A percentile compares a stretch with the other conserved stretches of the same genome.
These are phyloP conservation scores for Batkoa obscura DNA, from an alignment of 371 early-diverging fungal genomes.

Conservation along the genomic window DNA sequence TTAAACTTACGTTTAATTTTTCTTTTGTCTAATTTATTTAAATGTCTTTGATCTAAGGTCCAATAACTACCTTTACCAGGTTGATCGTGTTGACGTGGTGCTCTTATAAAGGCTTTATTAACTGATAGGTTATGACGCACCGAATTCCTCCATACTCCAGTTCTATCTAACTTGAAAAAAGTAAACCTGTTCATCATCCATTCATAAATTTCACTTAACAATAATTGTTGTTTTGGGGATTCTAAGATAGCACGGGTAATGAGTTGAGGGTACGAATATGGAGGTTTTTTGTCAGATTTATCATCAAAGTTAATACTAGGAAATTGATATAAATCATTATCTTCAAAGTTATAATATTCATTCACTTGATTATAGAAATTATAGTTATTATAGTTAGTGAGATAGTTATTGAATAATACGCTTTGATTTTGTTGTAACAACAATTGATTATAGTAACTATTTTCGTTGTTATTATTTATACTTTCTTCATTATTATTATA, in stretches of 20 bases:
- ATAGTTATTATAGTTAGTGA: no score
- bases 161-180: conserved; percentile 42
- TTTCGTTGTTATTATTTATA: no score
- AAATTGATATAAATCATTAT: no score
- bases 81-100: conserved; percentile 72
- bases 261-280: conserved; percentile 79
- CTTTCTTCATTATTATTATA: no score
- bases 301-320: not conserved
- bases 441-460: no score
- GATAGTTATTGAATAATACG: no score
- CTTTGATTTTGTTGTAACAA: no score
- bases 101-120: conserved; percentile 81
- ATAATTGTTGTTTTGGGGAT: conserved; percentile 50
- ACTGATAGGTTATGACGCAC: conserved; percentile 96
- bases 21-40: not conserved
- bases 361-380: no score
- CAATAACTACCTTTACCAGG: conserved; percentile 96
- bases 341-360: no score
- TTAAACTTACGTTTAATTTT: no score
- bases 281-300: conserved; percentile 34
- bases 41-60: conserved; percentile 34
- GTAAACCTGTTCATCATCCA: conserved; percentile 70
- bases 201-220: conserved; percentile 80
- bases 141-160: conserved; percentile 86
- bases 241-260: conserved; percentile 79